Base-by-base conservation (phyloP, 1,139 yeast genomes). In the Hansenula sp. region DNA sequence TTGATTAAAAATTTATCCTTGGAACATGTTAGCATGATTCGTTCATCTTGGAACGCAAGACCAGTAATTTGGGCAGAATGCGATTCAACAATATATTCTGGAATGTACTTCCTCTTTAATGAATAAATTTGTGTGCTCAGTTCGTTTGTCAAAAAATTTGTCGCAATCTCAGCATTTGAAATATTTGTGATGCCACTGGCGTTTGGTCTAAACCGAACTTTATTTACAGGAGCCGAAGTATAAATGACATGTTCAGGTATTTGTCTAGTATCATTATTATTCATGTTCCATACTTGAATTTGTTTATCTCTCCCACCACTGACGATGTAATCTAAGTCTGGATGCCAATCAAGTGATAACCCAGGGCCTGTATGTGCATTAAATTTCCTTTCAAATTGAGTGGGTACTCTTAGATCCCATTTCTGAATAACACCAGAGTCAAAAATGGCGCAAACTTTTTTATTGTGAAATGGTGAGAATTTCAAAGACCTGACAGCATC, bases 341-440 rank as follows among this genome's bases (percentile, higher is more conserved):
- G 95, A 58, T 91, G 96, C 80, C 96, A 90, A 58, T 88, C 90
- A 10, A 93, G 65, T 2, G 96, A 80, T 18, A 91, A 70, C 0
- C 96, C 98, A 1, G 96, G 95, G 0, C 96, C 96, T 1, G 93
- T 78, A 61, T 93, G 99, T 3, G 96, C 94, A 56, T 85, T 88
- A 63, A 94, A 76, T 48, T 85, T 81, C 41, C 81, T 70, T 53
- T 90, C 97, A 21, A 78, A 77, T 36, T 74, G 72, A 15, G 65
- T 55, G 10, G 76, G 69, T 44, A 73, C 74, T 44, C 99, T 72
- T 16, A 88, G 56, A 63, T 93, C 99, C 79, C 89, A 91, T 53
- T 85, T 81, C 56, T 87, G 82, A 34, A 93, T 72, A 1, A 89
- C 78, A 5, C 99, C 99, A 1, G 91, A 82, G 60, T 94, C 99